Evolutionary conservation across 495 filamentous ascomycete genomes (phyloP).

Genomic region (Penicillium robsamsonii): DNA sequence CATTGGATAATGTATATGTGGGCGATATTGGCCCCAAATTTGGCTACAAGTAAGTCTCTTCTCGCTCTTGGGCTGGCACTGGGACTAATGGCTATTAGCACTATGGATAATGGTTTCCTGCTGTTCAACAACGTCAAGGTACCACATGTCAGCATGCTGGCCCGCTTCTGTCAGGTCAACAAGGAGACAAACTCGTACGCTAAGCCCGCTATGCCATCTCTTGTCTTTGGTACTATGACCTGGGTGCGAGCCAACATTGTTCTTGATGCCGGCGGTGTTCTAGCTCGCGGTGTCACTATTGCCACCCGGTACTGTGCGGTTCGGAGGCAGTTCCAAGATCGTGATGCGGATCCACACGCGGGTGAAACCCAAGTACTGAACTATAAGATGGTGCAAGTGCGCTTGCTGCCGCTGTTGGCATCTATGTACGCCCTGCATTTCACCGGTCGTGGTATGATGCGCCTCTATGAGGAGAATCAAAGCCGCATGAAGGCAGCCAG

Average conservation of each 20-base stretch:
- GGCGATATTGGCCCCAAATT: slow-evolving; percentile 77
- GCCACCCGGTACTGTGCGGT: slow-evolving; percentile 68
- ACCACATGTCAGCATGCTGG: slow-evolving; percentile 68
- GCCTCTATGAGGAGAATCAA: slow-evolving; percentile 63
- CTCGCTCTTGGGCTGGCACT: not conserved
- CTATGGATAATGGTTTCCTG: slow-evolving; percentile 75
- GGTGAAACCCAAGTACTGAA: slow-evolving; percentile 70
- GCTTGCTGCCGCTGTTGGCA: slow-evolving; percentile 65
- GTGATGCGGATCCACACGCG: slow-evolving; percentile 53
- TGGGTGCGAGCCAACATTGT: slow-evolving; percentile 73
- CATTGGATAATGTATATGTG: slow-evolving; percentile 65
- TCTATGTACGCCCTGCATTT: slow-evolving; percentile 75
- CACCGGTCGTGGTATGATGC: slow-evolving; percentile 67
- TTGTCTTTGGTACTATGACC: slow-evolving; percentile 71
- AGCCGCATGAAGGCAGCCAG: slow-evolving; percentile 54
- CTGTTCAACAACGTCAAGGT: slow-evolving; percentile 69
- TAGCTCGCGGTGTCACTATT: slow-evolving; percentile 75
- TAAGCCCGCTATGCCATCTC: slow-evolving; percentile 58
- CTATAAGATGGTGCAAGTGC: slow-evolving; percentile 75
- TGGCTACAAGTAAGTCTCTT: slow-evolving; percentile 53
- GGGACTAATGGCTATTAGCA: slow-evolving; percentile 35
- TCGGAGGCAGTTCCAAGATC: slow-evolving; percentile 68
- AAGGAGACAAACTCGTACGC: slow-evolving; percentile 60
- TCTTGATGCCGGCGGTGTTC: slow-evolving; percentile 59
- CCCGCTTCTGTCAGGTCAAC: slow-evolving; percentile 61